Conservation (phyloP, 2,329 filamentous ascomycete species). For the Cytospora piceicola region DNA sequence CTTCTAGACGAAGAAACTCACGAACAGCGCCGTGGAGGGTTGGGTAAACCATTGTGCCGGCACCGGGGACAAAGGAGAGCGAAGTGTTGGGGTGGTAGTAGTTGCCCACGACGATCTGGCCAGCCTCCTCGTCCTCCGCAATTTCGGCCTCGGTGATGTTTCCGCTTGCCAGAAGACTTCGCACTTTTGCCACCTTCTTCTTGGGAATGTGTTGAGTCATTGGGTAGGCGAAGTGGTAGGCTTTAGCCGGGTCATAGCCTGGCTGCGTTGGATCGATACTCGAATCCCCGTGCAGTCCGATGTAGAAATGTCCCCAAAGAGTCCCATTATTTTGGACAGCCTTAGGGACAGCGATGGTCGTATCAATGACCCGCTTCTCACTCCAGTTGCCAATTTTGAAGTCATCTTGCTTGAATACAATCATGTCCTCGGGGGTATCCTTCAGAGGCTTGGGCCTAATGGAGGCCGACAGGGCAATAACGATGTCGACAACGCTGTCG, state of each 20-base stretch:
- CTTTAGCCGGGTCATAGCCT: slow-evolving; percentile 73
- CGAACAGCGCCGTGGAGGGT: slow-evolving; percentile 73
- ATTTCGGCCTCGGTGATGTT: slow-evolving; percentile 50
- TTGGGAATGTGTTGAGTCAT: slow-evolving; percentile 88
- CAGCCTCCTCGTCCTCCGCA: slow-evolving; percentile 56
- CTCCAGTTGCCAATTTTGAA: slow-evolving; percentile 80
- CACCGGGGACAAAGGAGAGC: slow-evolving; percentile 81
- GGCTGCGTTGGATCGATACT: slow-evolving; percentile 74
- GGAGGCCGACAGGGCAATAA: slow-evolving; percentile 80
- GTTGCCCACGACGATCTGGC: slow-evolving; percentile 70
- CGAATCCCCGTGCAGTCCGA: slow-evolving; percentile 72
- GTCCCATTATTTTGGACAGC: slow-evolving; percentile 90
- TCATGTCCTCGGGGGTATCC: slow-evolving; percentile 65
- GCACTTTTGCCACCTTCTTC: slow-evolving; percentile 87
- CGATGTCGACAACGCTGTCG: slow-evolving; percentile 78
- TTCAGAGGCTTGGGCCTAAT: slow-evolving; percentile 70
- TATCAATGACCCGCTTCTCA: slow-evolving; percentile 77
- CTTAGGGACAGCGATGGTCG: slow-evolving; percentile 75
- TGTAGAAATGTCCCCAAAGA: slow-evolving; percentile 91
- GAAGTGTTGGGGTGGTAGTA: slow-evolving; percentile 97
- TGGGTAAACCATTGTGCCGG: slow-evolving; percentile 70
- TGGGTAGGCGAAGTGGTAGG: slow-evolving; percentile 82
- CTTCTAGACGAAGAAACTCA: slow-evolving; percentile 79
- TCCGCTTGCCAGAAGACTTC: slow-evolving; percentile 74
- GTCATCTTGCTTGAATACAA: slow-evolving; percentile 78